phyloP scores from a whole-genome alignment of 495 filamentous ascomycete species.

The Rhypophila decipiens region DNA sequence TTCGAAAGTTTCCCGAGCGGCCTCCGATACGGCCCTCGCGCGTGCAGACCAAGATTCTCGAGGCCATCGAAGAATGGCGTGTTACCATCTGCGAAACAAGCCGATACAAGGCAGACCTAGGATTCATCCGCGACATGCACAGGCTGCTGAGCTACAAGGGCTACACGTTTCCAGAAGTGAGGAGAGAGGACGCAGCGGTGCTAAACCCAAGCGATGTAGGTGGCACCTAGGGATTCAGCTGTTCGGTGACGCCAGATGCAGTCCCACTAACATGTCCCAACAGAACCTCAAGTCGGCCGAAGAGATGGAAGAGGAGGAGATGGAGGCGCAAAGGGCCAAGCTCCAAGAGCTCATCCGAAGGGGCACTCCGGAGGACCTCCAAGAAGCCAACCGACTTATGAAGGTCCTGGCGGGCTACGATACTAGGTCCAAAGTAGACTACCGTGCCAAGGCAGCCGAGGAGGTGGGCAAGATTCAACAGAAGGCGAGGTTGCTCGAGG shows the following conservation, averaged over 20 bases:
- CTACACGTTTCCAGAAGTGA: slow-evolving; percentile 87
- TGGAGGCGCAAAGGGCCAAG: slow-evolving; percentile 91
- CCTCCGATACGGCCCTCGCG: slow-evolving; percentile 79
- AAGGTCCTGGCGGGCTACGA: slow-evolving; percentile 99
- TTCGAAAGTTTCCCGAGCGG: slow-evolving; percentile 89
- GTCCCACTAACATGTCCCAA: slow-evolving; percentile 1
- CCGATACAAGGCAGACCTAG: slow-evolving; percentile 92
- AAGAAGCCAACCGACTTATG: slow-evolving; percentile 95
- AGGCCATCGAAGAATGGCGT: slow-evolving; percentile 97
- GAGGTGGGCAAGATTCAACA: slow-evolving; percentile 89
- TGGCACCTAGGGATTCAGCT: slow-evolving; percentile 8
- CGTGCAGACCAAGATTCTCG: slow-evolving; percentile 87
- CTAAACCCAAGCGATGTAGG: slow-evolving; percentile 95
- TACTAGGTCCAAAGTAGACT: slow-evolving; percentile 90
- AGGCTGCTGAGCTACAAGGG: slow-evolving; percentile 92
- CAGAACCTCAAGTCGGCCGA: slow-evolving; percentile 94
- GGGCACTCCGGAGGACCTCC: slow-evolving; percentile 83
- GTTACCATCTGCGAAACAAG: slow-evolving; percentile 97
- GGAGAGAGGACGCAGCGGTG: slow-evolving; percentile 90
- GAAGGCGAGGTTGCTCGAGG: slow-evolving; percentile 86
- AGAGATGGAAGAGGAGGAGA: slow-evolving; percentile 97
- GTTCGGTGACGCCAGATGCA: not conserved
- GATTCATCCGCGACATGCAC: slow-evolving; percentile 97
- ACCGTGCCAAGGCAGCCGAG: slow-evolving; percentile 93
- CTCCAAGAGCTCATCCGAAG: slow-evolving; percentile 92